Percentiles rank a stretch among this genome's conserved stretches.
Conservation (phyloP, 345 rosid genomes). For the Angophora floribunda region DNA sequence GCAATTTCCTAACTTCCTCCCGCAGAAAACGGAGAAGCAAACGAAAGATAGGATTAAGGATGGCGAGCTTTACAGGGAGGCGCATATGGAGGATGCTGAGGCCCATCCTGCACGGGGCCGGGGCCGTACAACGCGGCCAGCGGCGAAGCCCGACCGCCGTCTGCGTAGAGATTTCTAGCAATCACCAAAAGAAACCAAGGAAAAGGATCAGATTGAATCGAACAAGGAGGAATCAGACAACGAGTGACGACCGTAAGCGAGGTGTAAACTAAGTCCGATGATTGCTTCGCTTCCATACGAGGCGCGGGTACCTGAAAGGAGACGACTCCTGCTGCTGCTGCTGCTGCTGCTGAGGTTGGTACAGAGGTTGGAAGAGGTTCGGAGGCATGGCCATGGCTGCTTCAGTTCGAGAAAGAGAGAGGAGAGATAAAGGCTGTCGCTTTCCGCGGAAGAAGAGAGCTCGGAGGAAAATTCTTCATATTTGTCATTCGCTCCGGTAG, state of each 20-base stretch:
- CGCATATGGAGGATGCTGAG: conserved; percentile 75
- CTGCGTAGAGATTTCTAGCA: conserved; percentile 26
- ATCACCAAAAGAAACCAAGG: not conserved
- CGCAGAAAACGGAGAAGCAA: not conserved
- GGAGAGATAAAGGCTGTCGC: not conserved
- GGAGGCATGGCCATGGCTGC: conserved; percentile 51
- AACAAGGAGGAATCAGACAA: not conserved
- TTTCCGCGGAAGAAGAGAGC: not conserved
- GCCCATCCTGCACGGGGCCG: conserved; percentile 38
- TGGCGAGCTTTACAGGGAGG: conserved; percentile 56
- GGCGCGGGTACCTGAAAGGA: conserved; percentile 31
- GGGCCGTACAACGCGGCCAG: conserved; percentile 23
- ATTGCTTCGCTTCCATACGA: not conserved
- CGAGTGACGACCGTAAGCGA: not conserved
- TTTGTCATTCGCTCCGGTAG: not conserved
- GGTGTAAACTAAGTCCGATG: not conserved
- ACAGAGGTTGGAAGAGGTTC: conserved; percentile 33
- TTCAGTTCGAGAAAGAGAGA: not conserved
- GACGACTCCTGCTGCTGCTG: conserved; percentile 6
- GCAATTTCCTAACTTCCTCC: not conserved
- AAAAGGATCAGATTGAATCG: not conserved
- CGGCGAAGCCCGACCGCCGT: conserved; percentile 47
- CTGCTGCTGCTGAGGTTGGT: conserved; percentile 29
- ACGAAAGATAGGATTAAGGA: not conserved
- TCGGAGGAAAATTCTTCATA: not conserved